A percentile compares a stretch with the other conserved stretches of the same genome.
These are phyloP conservation scores for Triticum timopheevii DNA, from an alignment of 176 grass and related monocot genomes.

Conservation along the genomic window DNA sequence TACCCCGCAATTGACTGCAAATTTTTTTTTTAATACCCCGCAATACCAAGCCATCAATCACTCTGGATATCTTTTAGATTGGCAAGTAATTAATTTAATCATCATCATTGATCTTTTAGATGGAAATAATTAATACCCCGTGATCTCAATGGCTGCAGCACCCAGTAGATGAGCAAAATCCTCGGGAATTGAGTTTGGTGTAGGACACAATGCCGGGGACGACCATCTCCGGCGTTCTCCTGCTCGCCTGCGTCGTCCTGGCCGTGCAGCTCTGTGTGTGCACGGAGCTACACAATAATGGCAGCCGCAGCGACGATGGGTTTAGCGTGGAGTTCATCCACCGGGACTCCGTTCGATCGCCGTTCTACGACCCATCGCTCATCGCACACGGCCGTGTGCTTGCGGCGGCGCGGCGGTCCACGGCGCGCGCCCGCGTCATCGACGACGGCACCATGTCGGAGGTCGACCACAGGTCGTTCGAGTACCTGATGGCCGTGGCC, in stretches of 20 bases:
- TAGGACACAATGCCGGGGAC: conserved; percentile 26
- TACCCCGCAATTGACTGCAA: too few relatives aligned
- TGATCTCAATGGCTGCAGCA: too few relatives aligned
- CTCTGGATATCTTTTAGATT: too few relatives aligned
- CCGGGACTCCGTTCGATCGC: conserved; percentile 50
- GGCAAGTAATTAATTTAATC: too few relatives aligned
- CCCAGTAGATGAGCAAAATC: too few relatives aligned
- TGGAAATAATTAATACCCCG: too few relatives aligned
- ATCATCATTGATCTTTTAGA: too few relatives aligned
- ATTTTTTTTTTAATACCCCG: too few relatives aligned
- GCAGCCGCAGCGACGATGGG: neutral
- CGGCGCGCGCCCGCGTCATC: neutral
- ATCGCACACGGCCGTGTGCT: too few relatives aligned
- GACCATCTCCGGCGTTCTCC: neutral
- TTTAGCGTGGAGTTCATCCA: conserved; percentile 43
- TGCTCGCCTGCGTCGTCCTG: neutral
- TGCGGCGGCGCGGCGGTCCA: too few relatives aligned
- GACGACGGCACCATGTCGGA: conserved; percentile 21
- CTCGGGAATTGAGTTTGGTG: neutral
- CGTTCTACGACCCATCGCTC: neutral
- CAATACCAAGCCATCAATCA: too few relatives aligned
- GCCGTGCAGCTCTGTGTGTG: neutral
- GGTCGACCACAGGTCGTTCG: conserved; percentile 31
- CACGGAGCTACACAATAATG: neutral
- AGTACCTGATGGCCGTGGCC: conserved; percentile 42